Evolutionary conservation across 2,329 filamentous ascomycete genomes (phyloP), one percentile per base, ranked within the genome.

Genomic region (Aspergillus bombycis): DNA sequence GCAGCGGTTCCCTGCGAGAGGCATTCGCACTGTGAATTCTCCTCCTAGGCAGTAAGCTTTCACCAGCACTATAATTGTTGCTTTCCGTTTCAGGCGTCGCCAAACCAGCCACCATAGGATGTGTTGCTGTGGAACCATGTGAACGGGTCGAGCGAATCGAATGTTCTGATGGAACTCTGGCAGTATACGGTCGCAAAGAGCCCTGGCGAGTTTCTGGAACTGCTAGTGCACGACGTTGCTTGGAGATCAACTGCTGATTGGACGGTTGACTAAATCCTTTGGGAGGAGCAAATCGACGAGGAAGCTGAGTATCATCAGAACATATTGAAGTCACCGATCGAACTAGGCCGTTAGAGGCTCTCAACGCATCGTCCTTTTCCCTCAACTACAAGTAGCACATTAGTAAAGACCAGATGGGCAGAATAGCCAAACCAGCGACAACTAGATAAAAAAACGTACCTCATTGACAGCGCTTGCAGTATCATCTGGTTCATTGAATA

Each of bases 401-500:
- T 61, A 66, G 63, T 28, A 26, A 36, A 52, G 48, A 26, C 34
- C 21, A 21, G 30, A 21, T 12, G 19, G 14, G 12, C 10, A 16
- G 6, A 12, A 23, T 38, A 16, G 7, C 9, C 21, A 6, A 26
- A 32, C n/a, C 23, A 21, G n/a, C 10, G 61, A 28, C 76, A 71
- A 26, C 53, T 30, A 28, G 32, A 16, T 26, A 38, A 55, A 11
- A 11, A 32, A 19, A 73, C 81, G 62, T 80, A 87, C 85, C 81
- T 86, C 82, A 68, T 82, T 79, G 36, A 88, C 72, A 62, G 84
- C 83, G 61, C 83, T 77, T 30, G 79, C 75, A 23, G 85, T 79
- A 70, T 88, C 82, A 59, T 90, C 86, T 4, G 86, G 83, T 75
- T 91, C 89, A 62, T 85, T 82, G 65, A 90, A 90, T 41, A 84